Evolutionary conservation across 2,329 filamentous ascomycete genomes (phyloP).

Genomic region (Scolecobasidium constrictum): DNA sequence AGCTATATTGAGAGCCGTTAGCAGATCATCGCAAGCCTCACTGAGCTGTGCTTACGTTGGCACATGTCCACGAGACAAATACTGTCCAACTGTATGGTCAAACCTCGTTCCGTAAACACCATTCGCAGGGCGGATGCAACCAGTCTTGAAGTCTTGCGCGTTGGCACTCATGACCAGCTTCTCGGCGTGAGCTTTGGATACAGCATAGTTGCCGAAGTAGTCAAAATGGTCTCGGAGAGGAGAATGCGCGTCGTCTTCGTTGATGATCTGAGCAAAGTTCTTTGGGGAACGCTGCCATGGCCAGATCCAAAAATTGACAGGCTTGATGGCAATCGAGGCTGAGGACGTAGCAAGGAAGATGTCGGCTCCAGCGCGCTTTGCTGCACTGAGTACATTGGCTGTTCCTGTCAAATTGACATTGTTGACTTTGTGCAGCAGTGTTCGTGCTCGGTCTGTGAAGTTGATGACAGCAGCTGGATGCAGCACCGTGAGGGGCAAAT

Average conservation of each 20-base stretch:
- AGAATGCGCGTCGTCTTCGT: constrained; percentile 21
- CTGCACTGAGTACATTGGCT: constrained; percentile 36
- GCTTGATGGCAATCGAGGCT: constrained; percentile 33
- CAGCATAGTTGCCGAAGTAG: constrained; percentile 39
- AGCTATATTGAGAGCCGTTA: constrained; percentile 29
- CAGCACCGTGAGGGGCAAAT: constrained; percentile 44
- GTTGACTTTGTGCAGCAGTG: constrained; percentile 34
- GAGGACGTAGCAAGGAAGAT: constrained; percentile 45
- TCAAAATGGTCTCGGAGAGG: constrained; percentile 27
- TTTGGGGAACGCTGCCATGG: constrained; percentile 33
- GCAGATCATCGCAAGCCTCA: constrained; percentile 30
- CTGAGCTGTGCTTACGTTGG: constrained; percentile 13
- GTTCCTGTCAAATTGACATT: constrained; percentile 43
- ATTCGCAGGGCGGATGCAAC: constrained; percentile 43
- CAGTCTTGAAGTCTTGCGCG: constrained; percentile 36
- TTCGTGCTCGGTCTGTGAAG: constrained; percentile 35
- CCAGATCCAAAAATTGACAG: constrained; percentile 31
- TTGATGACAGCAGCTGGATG: constrained; percentile 47
- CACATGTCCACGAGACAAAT: constrained; percentile 1
- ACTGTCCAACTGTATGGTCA: constrained; percentile 20
- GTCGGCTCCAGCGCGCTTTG: constrained; percentile 34
- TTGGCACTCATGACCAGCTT: constrained; percentile 37
- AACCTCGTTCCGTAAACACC: constrained; percentile 40
- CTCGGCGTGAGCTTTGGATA: constrained; percentile 42
- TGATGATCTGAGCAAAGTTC: constrained; percentile 34